Evolutionary conservation across 257 asterid genomes (phyloP).

Genomic region (Nyctanthes arbortristis): DNA sequence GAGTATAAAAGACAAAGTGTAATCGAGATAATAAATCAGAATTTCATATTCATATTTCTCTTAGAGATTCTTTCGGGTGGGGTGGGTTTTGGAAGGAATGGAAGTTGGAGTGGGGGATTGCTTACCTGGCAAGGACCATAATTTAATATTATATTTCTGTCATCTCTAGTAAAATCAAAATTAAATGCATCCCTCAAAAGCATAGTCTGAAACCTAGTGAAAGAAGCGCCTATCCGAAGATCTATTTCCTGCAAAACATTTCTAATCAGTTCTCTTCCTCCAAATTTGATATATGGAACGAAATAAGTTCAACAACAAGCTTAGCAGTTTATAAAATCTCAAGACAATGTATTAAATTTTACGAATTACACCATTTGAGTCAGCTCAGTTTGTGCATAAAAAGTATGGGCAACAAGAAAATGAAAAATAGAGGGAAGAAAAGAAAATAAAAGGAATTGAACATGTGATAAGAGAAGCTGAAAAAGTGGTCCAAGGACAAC

Average conservation of each 20-base stretch:
- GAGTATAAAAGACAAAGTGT: slow-evolving; percentile 10
- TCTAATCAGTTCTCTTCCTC: slow-evolving; percentile 18
- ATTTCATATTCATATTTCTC: slow-evolving; percentile 8
- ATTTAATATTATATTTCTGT: slow-evolving; percentile 70
- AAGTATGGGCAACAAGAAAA: slow-evolving; percentile 15
- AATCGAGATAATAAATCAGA: neutral
- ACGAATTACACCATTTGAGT: slow-evolving; percentile 15
- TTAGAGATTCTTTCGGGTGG: no score
- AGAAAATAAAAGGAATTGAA: slow-evolving; percentile 2
- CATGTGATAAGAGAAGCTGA: slow-evolving; percentile 57
- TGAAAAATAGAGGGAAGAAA: slow-evolving; percentile 16
- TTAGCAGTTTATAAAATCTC: neutral
- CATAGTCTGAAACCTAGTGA: slow-evolving; percentile 97
- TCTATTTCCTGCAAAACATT: slow-evolving; percentile 82
- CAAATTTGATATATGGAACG: slow-evolving; percentile 15
- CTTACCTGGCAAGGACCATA: slow-evolving; percentile 99
- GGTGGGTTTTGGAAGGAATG: neutral
- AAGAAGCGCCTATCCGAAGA: slow-evolving; percentile 97
- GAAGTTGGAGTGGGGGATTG: neutral
- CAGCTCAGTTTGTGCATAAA: slow-evolving; percentile 2
- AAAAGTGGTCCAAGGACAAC: slow-evolving; percentile 24
- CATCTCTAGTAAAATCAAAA: slow-evolving; percentile 66
- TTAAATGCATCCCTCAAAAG: slow-evolving; percentile 85
- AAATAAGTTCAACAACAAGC: slow-evolving; percentile 13
- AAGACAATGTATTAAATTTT: slow-evolving; percentile 17